Evolutionary conservation across 805 yeast genomes (phyloP).

Genomic region (Naumovozyma dairenensis): DNA sequence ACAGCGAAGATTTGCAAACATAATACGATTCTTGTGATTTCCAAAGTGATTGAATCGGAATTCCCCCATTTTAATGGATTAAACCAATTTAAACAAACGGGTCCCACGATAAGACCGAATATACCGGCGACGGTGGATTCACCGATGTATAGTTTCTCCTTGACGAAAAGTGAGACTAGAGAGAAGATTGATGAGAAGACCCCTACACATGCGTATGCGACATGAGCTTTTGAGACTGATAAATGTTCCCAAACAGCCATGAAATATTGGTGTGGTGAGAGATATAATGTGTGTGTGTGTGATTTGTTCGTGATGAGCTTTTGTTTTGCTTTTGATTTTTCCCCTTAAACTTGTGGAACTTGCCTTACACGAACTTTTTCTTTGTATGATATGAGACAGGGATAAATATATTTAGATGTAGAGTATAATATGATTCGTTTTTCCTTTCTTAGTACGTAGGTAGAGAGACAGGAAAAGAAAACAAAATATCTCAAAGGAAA

Average conservation of each 20-base stretch:
- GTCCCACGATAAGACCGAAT: constrained; percentile 82
- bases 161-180: constrained; percentile 67
- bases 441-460: no score
- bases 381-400: no score
- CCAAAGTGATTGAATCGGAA: constrained; percentile 71
- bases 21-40: constrained; percentile 70
- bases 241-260: constrained; percentile 30
- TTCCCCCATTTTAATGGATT: constrained; percentile 80
- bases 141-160: constrained; percentile 77
- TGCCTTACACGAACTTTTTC: no score
- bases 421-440: no score
- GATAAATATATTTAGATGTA: no score
- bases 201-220: constrained; percentile 82
- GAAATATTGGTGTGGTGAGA: neutral
- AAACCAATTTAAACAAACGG: constrained; percentile 77
- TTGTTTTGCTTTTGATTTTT: no score
- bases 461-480: no score
- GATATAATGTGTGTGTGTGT: neutral
- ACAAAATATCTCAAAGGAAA: no score
- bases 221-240: constrained; percentile 52
- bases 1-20: constrained; percentile 89
- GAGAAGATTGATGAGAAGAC: constrained; percentile 75
- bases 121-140: constrained; percentile 86
- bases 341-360: no score
- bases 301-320: neutral